A percentile compares a stretch with the other conserved stretches of the same genome.
These are phyloP conservation scores for Dissophora ornata DNA, from an alignment of 192 early-diverging fungal species.

Conservation along the genomic window DNA sequence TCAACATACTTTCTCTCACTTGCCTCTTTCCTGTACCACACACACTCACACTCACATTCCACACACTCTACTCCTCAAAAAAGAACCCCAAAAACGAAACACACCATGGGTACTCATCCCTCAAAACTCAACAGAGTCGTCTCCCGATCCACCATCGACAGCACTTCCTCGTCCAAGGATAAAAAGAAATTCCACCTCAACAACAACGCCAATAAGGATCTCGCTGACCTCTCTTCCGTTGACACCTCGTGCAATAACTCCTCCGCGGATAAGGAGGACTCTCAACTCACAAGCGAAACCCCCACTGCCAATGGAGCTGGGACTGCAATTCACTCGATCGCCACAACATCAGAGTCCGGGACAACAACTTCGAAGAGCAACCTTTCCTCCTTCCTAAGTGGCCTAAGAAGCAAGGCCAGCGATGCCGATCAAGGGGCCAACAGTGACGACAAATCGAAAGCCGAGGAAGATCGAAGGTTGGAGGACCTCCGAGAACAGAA, in stretches of 20 bases:
- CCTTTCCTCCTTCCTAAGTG: conserved; percentile 32
- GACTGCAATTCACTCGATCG: no score
- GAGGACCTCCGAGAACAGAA: conserved; percentile 36
- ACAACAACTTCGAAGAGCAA: conserved; percentile 24
- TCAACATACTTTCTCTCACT: no score
- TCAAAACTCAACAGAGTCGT: conserved; percentile 23
- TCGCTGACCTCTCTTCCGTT: neutral
- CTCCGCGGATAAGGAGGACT: neutral
- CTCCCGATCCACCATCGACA: conserved; percentile 24
- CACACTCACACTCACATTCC: no score
- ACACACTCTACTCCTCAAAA: no score
- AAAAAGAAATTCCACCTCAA: no score
- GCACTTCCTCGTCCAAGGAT: no score
- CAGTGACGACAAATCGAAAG: neutral
- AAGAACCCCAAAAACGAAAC: no score
- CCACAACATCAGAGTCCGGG: neutral
- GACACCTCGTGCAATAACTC: neutral
- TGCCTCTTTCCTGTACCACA: no score
- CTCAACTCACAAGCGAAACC: conserved; percentile 17
- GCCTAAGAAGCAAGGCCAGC: conserved; percentile 7
- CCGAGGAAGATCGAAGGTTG: neutral
- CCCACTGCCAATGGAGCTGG: no score
- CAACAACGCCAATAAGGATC: neutral
- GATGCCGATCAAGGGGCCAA: neutral
- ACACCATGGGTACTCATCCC: conserved; percentile 24